Conservation (phyloP, 2,329 filamentous ascomycete genomes). For the Alternaria arbusti region DNA sequence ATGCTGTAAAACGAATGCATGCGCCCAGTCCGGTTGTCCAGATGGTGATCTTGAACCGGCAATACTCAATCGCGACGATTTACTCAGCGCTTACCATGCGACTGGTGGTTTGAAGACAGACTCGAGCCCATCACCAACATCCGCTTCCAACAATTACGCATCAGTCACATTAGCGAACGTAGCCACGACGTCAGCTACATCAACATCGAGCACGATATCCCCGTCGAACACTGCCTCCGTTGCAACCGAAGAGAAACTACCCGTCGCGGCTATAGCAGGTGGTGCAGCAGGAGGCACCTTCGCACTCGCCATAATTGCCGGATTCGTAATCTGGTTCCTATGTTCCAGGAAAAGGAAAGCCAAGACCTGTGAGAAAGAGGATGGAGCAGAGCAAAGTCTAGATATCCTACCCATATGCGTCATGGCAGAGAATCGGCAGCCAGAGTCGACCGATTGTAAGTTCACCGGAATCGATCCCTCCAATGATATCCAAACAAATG, state of each 20-base stretch:
- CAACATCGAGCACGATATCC: not conserved
- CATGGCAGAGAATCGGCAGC: not conserved
- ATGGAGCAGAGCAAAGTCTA: not conserved
- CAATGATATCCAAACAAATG: too few relatives aligned
- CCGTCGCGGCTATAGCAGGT: constrained; percentile 32
- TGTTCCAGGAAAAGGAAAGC: constrained; percentile 15
- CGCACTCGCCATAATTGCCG: constrained; percentile 20
- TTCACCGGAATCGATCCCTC: not conserved
- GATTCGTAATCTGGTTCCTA: constrained; percentile 23
- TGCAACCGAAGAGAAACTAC: not conserved
- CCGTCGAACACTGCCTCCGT: not conserved
- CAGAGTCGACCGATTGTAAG: not conserved
- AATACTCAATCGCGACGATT: constrained; percentile 19
- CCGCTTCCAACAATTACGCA: not conserved
- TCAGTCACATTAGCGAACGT: not conserved
- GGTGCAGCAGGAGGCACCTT: constrained; percentile 29
- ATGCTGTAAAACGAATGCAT: constrained; percentile 49
- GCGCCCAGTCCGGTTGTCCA: constrained; percentile 36
- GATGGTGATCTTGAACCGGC: constrained; percentile 31
- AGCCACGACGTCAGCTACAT: not conserved
- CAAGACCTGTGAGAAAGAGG: not conserved
- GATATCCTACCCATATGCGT: not conserved
- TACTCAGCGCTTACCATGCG: constrained; percentile 22
- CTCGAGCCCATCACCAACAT: constrained; percentile 6
- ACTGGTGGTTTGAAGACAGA: constrained; percentile 10